Evolutionary conservation across 768 basidiomycete species (phyloP).

Genomic region (Podaxis mareebaensis): DNA sequence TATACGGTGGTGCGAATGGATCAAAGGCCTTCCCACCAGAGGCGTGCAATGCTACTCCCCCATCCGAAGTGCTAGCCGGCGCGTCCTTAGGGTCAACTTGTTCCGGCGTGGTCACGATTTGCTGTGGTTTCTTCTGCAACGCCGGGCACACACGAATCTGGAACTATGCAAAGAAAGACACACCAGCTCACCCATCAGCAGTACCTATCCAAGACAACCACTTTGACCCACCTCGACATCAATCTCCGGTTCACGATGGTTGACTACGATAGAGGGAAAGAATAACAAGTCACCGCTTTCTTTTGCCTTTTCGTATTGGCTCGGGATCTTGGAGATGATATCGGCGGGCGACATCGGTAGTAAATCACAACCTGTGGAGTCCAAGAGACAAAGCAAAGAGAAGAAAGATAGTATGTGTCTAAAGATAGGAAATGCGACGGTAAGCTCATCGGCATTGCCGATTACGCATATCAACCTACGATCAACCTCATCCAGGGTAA

Average conservation of each 20-base stretch:
- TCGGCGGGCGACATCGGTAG: constrained; percentile 40
- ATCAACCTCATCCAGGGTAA: background rate
- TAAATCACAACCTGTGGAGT: background rate
- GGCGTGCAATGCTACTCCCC: background rate
- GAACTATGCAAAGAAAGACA: constrained; percentile 51
- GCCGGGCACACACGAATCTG: constrained; percentile 86
- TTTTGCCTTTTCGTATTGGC: constrained; percentile 57
- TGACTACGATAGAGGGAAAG: constrained; percentile 72
- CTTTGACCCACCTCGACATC: constrained; percentile 56
- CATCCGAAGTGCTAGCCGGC: background rate
- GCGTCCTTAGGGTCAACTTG: background rate
- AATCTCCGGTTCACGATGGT: constrained; percentile 49
- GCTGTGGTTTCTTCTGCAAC: constrained; percentile 75
- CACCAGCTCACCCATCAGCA: background rate
- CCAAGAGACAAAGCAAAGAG: background rate
- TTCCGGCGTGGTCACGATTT: constrained; percentile 32
- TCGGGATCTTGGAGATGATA: constrained; percentile 55
- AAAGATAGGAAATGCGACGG: background rate
- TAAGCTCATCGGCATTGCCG: no score
- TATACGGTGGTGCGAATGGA: constrained; percentile 89
- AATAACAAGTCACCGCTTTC: constrained; percentile 70
- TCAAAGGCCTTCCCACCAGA: constrained; percentile 39
- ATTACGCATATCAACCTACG: background rate
- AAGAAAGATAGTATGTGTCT: background rate
- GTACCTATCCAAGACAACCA: background rate